Conservation (phyloP, 208 protist species). For the Trypanosoma caninum region DNA sequence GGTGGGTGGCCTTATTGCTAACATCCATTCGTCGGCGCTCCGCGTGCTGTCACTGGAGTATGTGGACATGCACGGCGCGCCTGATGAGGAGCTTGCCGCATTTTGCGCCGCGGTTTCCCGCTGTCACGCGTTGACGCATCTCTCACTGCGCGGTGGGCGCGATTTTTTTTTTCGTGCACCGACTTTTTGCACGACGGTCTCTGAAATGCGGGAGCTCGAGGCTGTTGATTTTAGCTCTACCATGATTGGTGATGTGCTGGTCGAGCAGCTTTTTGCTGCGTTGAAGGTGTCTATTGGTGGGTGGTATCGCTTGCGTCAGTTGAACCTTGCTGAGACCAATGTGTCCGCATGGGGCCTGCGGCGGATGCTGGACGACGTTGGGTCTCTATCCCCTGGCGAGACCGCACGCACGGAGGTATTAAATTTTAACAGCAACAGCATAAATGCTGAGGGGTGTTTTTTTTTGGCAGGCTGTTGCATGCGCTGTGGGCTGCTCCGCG, state of each 20-base stretch:
- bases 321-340: constrained; percentile 54
- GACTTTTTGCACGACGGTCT: constrained; percentile 8
- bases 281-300: constrained; percentile 37
- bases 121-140: constrained; percentile 22
- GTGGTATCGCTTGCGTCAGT: constrained; percentile 46
- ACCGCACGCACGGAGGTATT: constrained; percentile 28
- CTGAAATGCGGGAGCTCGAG: constrained; percentile 23
- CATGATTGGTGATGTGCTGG: constrained; percentile 37
- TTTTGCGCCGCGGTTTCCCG: constrained; percentile 25
- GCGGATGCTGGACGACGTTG: constrained; percentile 25
- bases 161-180: constrained; percentile 19
- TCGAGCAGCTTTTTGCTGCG: constrained; percentile 28
- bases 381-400: constrained; percentile 9
- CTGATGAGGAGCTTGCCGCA: constrained; percentile 16
- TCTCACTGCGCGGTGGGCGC: constrained; percentile 40
- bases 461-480: constrained; percentile 41
- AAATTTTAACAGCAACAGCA: constrained; percentile 44
- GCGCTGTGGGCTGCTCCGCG: constrained; percentile 32
- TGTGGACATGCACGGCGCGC: constrained; percentile 25
- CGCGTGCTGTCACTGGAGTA: constrained; percentile 27
- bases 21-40: constrained; percentile 28
- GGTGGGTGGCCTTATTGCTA: constrained; percentile 23
- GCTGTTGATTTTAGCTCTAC: constrained; percentile 45
- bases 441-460: constrained; percentile 41
- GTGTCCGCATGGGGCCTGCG: constrained; percentile 35